Conservation (phyloP, 371 early-diverging fungal genomes). For the Racocetra persica region DNA sequence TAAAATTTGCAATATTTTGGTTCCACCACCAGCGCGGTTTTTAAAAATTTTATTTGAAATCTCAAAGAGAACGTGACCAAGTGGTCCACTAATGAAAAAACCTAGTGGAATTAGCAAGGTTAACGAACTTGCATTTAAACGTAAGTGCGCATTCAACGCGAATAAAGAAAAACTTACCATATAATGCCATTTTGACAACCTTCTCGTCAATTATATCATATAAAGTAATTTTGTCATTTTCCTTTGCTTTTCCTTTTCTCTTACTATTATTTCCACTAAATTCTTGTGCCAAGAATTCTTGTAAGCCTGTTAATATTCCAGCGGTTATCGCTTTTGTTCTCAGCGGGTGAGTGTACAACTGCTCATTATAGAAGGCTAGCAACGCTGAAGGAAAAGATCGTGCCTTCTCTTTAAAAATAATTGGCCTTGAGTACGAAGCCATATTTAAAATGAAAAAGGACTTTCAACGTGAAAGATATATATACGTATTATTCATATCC, state of each 20-base stretch:
- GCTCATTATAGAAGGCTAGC: constrained; percentile 68
- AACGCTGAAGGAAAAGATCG: constrained; percentile 44
- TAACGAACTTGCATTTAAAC: background rate
- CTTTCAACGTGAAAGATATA: too few species aligned
- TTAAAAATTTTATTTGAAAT: constrained; percentile 64
- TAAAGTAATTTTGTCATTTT: constrained; percentile 38
- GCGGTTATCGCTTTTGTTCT: constrained; percentile 84
- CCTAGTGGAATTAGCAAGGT: constrained; percentile 44
- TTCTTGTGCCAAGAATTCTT: constrained; percentile 80
- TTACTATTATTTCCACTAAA: constrained; percentile 66
- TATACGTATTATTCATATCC: too few species aligned
- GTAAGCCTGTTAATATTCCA: constrained; percentile 74
- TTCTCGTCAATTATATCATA: constrained; percentile 65
- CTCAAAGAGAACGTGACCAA: constrained; percentile 72
- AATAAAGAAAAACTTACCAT: constrained; percentile 58
- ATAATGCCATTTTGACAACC: constrained; percentile 81
- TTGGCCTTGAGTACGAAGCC: constrained; percentile 17
- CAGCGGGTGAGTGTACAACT: constrained; percentile 71
- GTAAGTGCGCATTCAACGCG: background rate
- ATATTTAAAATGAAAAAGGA: background rate
- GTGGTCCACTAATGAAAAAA: constrained; percentile 69
- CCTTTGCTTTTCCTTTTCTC: constrained; percentile 48
- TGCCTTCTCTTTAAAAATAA: background rate
- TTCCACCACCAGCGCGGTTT: constrained; percentile 57
- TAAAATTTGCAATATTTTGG: constrained; percentile 64